Evolutionary conservation across 495 filamentous ascomycete species (phyloP).

Genomic region (Penicillium roqueforti): DNA sequence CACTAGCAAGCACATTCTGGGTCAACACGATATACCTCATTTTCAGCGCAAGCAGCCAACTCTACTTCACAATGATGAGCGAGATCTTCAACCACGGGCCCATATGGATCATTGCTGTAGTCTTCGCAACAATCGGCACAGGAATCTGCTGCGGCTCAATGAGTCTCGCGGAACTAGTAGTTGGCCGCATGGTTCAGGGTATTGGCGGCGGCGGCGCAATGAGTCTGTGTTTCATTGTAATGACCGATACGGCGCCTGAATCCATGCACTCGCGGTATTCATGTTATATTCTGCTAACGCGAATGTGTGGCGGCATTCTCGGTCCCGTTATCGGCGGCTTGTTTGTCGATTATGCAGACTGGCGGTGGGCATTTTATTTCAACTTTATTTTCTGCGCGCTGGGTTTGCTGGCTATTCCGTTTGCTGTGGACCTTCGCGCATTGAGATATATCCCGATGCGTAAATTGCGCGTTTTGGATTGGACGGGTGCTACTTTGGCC

Average conservation of each 20-base stretch:
- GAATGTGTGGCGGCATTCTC: conserved; percentile 33
- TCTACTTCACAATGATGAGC: conserved; percentile 38
- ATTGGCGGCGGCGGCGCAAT: conserved; percentile 69
- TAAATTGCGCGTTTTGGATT: conserved; percentile 34
- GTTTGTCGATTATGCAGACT: conserved; percentile 33
- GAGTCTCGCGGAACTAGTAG: conserved; percentile 56
- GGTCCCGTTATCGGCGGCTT: conserved; percentile 39
- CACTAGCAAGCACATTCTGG: conserved; percentile 39
- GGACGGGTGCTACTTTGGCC: conserved; percentile 33
- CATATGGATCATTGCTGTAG: conserved; percentile 46
- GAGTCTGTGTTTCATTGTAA: conserved; percentile 58
- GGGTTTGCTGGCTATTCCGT: conserved; percentile 32
- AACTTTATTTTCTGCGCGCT: conserved; percentile 40
- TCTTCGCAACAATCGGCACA: conserved; percentile 55
- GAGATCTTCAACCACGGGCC: conserved; percentile 39
- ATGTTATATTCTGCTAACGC: conserved; percentile 34
- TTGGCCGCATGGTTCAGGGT: conserved; percentile 65
- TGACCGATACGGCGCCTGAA: conserved; percentile 58
- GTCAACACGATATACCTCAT: conserved; percentile 38
- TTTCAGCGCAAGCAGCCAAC: conserved; percentile 34
- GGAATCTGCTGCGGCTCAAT: conserved; percentile 56
- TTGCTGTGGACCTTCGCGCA: conserved; percentile 32
- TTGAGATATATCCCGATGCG: conserved; percentile 24
- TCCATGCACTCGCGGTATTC: conserved; percentile 38
- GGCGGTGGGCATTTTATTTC: conserved; percentile 43